Evolutionary conservation across 2,329 filamentous ascomycete genomes (phyloP).

Genomic region (Aureobasidium sp.): DNA sequence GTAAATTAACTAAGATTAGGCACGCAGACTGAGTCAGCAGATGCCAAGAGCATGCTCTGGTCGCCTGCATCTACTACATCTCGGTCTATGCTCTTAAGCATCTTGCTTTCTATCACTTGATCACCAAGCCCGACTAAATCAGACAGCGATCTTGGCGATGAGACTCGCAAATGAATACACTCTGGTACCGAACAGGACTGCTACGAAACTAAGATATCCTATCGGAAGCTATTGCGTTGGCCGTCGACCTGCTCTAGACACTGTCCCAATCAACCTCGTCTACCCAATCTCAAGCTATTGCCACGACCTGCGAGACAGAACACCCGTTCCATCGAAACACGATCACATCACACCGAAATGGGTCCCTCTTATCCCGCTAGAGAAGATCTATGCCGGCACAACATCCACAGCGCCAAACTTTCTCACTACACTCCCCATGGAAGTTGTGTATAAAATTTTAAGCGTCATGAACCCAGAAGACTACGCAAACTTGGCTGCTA

Average conservation of each 20-base stretch:
- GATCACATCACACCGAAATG: no score
- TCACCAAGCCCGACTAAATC: no score
- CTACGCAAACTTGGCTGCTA: background rate
- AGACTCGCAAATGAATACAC: no score
- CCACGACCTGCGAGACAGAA: background rate
- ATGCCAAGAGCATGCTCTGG: background rate
- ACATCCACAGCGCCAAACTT: background rate
- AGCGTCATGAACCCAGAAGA: background rate
- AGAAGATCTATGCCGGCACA: background rate
- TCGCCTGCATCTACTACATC: background rate
- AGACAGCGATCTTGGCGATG: no score
- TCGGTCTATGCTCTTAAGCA: no score
- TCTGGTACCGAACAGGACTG: no score
- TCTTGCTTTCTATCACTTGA: background rate
- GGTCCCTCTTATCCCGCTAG: background rate
- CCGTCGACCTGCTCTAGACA: background rate
- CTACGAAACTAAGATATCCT: background rate
- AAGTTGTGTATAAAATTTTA: background rate
- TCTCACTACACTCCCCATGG: background rate
- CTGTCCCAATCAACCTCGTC: background rate
- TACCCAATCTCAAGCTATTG: background rate
- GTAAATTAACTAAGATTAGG: background rate
- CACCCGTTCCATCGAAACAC: no score
- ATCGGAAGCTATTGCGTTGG: background rate
- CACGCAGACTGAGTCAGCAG: background rate